Percentiles rank a stretch among this genome's conserved stretches.
phyloP scores from a whole-genome alignment of 2,329 filamentous ascomycete genomes.

The Fusarium burgessii region DNA sequence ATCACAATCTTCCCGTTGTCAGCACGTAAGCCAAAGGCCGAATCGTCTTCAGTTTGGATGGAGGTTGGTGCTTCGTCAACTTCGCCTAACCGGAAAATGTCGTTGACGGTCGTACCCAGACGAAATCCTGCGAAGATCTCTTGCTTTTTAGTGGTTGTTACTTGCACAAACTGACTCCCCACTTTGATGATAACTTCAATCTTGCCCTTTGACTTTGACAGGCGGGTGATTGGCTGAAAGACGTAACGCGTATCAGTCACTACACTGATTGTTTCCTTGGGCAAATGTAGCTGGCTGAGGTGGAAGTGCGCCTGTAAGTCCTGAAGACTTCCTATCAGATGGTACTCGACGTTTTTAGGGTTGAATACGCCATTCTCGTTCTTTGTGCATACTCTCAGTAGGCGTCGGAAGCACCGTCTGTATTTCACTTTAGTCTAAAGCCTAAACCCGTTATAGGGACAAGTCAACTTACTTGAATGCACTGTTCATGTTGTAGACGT shows the following conservation, averaged over 20 bases:
- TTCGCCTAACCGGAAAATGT: slow-evolving; percentile 76
- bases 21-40: slow-evolving; percentile 74
- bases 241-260: slow-evolving; percentile 74
- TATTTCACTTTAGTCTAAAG: slow-evolving; percentile 4
- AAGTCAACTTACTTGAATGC: slow-evolving; percentile 65
- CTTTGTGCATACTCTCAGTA: slow-evolving; percentile 71
- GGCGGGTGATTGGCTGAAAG: slow-evolving; percentile 72
- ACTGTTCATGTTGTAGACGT: slow-evolving; percentile 81
- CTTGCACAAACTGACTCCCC: slow-evolving; percentile 76
- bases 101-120: slow-evolving; percentile 74
- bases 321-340: slow-evolving; percentile 73
- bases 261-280: slow-evolving; percentile 77
- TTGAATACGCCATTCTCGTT: slow-evolving; percentile 71
- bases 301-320: slow-evolving; percentile 76
- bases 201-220: slow-evolving; percentile 77
- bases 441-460: too few species aligned
- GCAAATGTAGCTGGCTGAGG: slow-evolving; percentile 73
- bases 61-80: slow-evolving; percentile 75
- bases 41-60: slow-evolving; percentile 74
- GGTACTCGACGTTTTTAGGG: slow-evolving; percentile 73
- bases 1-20: slow-evolving; percentile 78
- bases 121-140: slow-evolving; percentile 73
- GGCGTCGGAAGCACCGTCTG: slow-evolving; percentile 72
- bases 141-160: slow-evolving; percentile 76
- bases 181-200: slow-evolving; percentile 77